These are phyloP conservation scores for Ascochyta pisi DNA, from an alignment of 2,329 filamentous ascomycete genomes.

Conservation along the genomic window DNA sequence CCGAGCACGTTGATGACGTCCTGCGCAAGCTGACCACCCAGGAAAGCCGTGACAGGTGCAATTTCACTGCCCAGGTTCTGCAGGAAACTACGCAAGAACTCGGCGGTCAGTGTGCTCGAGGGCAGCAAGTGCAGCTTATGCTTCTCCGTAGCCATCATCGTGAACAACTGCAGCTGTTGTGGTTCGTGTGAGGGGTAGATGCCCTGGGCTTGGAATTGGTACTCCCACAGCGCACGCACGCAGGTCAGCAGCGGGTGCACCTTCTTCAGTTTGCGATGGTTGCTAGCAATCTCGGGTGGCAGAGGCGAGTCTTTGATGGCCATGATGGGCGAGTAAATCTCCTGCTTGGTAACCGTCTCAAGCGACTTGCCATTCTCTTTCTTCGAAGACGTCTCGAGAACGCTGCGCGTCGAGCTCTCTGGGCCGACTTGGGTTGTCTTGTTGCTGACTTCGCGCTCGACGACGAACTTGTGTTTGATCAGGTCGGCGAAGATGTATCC, in stretches of 20 bases:
- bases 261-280: conserved; percentile 70
- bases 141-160: conserved; percentile 76
- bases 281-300: conserved; percentile 69
- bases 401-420: conserved; percentile 79
- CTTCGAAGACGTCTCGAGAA: conserved; percentile 74
- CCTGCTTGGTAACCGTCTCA: conserved; percentile 90
- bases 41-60: conserved; percentile 83
- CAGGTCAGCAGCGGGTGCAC: conserved; percentile 88
- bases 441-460: conserved; percentile 85
- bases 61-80: conserved; percentile 86
- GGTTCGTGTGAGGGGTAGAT: conserved; percentile 57
- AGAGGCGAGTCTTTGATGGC: conserved; percentile 83
- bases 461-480: conserved; percentile 86
- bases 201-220: conserved; percentile 62
- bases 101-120: conserved; percentile 52
- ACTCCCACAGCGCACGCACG: conserved; percentile 89
- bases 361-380: conserved; percentile 67
- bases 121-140: conserved; percentile 69
- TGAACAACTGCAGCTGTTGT: conserved; percentile 73
- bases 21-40: conserved; percentile 90
- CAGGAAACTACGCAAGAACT: conserved; percentile 82
- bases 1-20: conserved; percentile 97
- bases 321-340: conserved; percentile 86
- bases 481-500: conserved; percentile 96
- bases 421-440: conserved; percentile 62